Evolutionary conservation across 148 eudicot species (phyloP).

Genomic region (Cornus florida): DNA sequence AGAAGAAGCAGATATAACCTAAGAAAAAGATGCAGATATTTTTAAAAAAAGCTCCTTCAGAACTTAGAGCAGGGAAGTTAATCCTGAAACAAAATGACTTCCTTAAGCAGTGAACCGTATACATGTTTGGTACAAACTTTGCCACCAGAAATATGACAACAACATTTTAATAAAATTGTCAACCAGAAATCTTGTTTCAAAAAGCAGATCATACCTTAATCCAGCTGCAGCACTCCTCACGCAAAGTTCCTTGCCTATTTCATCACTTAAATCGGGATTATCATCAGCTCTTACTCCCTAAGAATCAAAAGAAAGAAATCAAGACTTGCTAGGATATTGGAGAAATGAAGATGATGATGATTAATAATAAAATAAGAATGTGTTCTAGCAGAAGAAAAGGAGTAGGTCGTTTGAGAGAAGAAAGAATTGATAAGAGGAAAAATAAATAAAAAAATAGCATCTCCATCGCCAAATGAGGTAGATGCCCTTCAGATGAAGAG

Average conservation of each 20-base stretch:
- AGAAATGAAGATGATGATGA: no score
- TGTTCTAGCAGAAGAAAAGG: neutral
- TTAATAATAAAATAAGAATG: neutral
- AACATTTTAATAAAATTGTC: neutral
- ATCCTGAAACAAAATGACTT: no score
- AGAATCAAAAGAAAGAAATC: constrained; percentile 15
- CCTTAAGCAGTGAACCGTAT: no score
- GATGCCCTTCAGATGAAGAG: neutral
- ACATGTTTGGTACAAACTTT: no score
- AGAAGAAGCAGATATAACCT: no score
- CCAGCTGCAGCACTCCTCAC: constrained; percentile 80
- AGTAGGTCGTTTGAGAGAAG: neutral
- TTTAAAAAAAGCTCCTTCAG: no score
- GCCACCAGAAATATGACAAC: neutral
- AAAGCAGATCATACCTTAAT: constrained; percentile 51
- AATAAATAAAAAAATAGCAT: neutral
- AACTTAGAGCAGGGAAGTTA: no score
- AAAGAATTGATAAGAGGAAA: neutral
- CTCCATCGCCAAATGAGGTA: neutral
- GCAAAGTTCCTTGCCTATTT: constrained; percentile 81
- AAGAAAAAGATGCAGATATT: no score
- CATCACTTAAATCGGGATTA: constrained; percentile 58
- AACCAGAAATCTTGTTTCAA: neutral
- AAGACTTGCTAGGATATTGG: constrained; percentile 5
- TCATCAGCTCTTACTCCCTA: constrained; percentile 87